Conservation (phyloP, 495 filamentous ascomycete species). For the Pseudotulostoma volvatum region DNA sequence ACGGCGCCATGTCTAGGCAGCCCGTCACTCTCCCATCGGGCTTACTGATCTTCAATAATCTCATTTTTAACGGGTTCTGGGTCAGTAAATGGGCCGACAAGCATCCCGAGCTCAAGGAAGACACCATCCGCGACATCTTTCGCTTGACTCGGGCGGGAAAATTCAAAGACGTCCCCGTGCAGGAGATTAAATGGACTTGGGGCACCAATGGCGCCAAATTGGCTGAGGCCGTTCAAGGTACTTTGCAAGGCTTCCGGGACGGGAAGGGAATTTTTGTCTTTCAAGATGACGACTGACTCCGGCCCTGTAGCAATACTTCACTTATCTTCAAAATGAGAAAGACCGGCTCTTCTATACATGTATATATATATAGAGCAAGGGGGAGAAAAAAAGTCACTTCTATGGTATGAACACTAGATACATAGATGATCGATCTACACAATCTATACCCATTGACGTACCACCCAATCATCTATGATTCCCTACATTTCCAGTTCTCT, state of each 20-base stretch:
- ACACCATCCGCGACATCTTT: conserved; percentile 67
- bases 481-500: conserved; percentile 48
- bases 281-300: conserved; percentile 28
- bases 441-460: too few species aligned
- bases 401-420: too few species aligned
- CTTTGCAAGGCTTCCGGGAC: conserved; percentile 59
- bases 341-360: too few species aligned
- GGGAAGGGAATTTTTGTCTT: conserved; percentile 90
- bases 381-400: too few species aligned
- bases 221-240: conserved; percentile 50
- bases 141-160: conserved; percentile 52
- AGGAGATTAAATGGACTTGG: conserved; percentile 65
- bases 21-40: conserved; percentile 62
- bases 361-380: too few species aligned
- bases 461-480: too few species aligned
- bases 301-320: conserved; percentile 2
- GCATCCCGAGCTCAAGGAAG: conserved; percentile 55
- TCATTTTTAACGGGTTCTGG: conserved; percentile 86
- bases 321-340: too few species aligned
- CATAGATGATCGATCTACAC: too few species aligned
- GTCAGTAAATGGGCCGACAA: conserved; percentile 74
- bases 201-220: conserved; percentile 50
- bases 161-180: conserved; percentile 67
- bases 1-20: conserved; percentile 85
- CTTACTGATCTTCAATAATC: conserved; percentile 77